These are phyloP conservation scores for Bruguiera sexangula DNA, from an alignment of 345 rosid species.

Conservation along the genomic window DNA sequence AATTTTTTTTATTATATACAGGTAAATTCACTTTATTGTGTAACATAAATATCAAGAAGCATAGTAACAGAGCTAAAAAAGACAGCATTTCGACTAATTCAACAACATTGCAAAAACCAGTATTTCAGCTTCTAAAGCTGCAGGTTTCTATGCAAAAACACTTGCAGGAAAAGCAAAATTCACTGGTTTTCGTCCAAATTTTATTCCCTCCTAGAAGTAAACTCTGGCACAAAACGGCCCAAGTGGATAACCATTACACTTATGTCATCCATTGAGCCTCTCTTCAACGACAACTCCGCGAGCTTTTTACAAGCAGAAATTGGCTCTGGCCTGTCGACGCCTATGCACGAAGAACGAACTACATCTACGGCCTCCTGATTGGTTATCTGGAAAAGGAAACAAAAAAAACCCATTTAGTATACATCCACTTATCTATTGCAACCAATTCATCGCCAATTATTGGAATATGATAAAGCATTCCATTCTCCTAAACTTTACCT, in stretches of 20 bases:
- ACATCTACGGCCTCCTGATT: slow-evolving; percentile 86
- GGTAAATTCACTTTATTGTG: too few relatives aligned
- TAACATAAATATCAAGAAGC: too few relatives aligned
- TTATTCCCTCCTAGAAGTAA: neutral
- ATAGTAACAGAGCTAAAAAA: too few relatives aligned
- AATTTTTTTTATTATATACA: too few relatives aligned
- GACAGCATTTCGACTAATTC: too few relatives aligned
- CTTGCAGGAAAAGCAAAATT: slow-evolving; percentile 19
- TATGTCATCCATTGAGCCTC: slow-evolving; percentile 76
- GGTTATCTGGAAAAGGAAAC: slow-evolving; percentile 40
- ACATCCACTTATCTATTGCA: neutral
- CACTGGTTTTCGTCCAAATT: neutral
- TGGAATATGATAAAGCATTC: neutral
- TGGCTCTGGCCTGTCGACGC: slow-evolving; percentile 36
- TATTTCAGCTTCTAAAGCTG: slow-evolving; percentile 1
- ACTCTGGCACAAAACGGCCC: slow-evolving; percentile 25
- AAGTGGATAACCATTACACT: slow-evolving; percentile 64
- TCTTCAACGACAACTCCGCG: slow-evolving; percentile 45
- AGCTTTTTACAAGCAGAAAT: slow-evolving; percentile 62
- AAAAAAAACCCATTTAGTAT: neutral
- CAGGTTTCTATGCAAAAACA: slow-evolving; percentile 8
- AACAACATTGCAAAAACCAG: neutral
- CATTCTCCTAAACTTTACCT: slow-evolving; percentile 31
- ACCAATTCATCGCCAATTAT: neutral
- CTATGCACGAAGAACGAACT: slow-evolving; percentile 49